Conservation (phyloP, 768 basidiomycete species). For the Cubamyces sp. region DNA sequence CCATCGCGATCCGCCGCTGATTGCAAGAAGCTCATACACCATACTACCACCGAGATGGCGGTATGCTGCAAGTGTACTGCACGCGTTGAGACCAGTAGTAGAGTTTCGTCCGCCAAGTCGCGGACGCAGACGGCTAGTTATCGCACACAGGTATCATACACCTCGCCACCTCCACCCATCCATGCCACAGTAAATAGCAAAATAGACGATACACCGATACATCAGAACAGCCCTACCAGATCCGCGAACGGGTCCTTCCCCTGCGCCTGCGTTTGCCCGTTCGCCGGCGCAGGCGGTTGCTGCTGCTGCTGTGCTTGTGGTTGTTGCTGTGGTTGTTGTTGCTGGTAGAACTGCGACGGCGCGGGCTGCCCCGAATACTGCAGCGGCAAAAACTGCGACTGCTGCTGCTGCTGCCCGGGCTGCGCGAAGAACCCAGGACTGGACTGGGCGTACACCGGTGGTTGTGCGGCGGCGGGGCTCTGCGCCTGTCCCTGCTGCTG, state of each 20-base stretch:
- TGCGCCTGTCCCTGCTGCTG: background rate
- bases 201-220: conserved; percentile 1
- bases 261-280: conserved; percentile 38
- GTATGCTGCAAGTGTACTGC: background rate
- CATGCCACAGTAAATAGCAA: conserved; percentile 10
- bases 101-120: too few relatives aligned
- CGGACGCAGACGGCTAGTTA: background rate
- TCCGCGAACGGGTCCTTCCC: conserved; percentile 87
- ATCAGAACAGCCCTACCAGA: conserved; percentile 73
- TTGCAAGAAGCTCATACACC: background rate
- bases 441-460: too few relatives aligned
- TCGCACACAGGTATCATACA: conserved; percentile 22
- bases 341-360: conserved; percentile 23
- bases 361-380: conserved; percentile 14
- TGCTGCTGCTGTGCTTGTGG: conserved; percentile 28
- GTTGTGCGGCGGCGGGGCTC: background rate
- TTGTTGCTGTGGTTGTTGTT: conserved; percentile 4
- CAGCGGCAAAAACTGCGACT: conserved; percentile 23
- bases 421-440: conserved; percentile 3
- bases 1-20: too few relatives aligned
- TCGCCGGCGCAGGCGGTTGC: conserved; percentile 25
- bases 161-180: conserved; percentile 6
- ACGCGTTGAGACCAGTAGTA: too few relatives aligned
- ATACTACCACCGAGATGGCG: background rate
- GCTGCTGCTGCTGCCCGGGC: conserved; percentile 1